These are phyloP conservation scores for Akebia trifoliata DNA, from an alignment of 164 flowering plant species.

Conservation along the genomic window DNA sequence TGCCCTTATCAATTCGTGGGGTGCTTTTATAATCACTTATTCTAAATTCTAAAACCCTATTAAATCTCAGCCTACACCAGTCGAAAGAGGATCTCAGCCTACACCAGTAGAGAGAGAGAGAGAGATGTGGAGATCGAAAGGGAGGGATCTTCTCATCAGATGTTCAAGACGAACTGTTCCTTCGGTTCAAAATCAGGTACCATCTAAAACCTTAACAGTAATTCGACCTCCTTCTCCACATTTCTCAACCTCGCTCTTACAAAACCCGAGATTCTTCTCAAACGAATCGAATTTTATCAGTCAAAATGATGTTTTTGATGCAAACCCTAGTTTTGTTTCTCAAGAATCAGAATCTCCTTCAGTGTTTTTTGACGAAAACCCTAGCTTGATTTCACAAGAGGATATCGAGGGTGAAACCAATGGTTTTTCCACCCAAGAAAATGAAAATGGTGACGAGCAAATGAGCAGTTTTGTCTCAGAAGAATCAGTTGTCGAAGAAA, in stretches of 20 bases:
- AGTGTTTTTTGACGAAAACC: conserved; percentile 4
- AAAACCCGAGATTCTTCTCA: conserved; percentile 22
- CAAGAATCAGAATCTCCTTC: conserved; percentile 5
- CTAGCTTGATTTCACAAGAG: neutral
- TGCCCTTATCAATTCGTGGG: no score
- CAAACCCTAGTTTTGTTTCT: conserved; percentile 8
- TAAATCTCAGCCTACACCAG: no score
- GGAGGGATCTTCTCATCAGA: conserved; percentile 11
- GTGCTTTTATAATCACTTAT: no score
- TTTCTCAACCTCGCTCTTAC: conserved; percentile 2
- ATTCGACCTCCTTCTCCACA: conserved; percentile 6
- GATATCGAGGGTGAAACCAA: neutral
- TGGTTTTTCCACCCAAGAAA: conserved; percentile 2
- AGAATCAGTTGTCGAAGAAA: conserved; percentile 9
- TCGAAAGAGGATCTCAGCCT: no score
- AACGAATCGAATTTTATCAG: neutral
- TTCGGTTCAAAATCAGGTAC: conserved; percentile 13
- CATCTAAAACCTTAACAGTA: conserved; percentile 6
- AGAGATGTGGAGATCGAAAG: conserved; percentile 28
- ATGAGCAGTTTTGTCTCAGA: neutral
- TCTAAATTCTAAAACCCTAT: no score
- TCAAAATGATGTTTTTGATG: neutral
- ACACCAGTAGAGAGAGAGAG: conserved; percentile 7
- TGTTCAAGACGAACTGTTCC: conserved; percentile 4
- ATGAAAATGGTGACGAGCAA: neutral